phyloP scores from a whole-genome alignment of 768 basidiomycete genomes.

The Leccinum longicurvipes region DNA sequence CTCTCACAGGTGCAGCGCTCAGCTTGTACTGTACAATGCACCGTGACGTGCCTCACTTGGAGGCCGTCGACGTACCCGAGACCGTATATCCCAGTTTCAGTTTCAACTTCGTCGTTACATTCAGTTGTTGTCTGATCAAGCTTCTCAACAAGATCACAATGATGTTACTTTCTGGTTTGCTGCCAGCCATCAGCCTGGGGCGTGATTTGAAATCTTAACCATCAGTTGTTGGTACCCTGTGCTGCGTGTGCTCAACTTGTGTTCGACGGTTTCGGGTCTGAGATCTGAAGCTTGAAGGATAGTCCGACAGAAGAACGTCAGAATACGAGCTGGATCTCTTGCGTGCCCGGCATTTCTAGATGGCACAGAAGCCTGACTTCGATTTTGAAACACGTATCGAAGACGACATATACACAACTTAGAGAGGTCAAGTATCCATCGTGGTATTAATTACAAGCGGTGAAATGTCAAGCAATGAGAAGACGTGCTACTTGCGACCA shows the following conservation, averaged over 20 bases:
- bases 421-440: neutral
- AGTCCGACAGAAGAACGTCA: neutral
- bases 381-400: neutral
- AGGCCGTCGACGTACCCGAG: neutral
- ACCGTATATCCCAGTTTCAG: neutral
- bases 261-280: neutral
- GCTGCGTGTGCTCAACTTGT: neutral
- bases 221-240: neutral
- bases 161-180: neutral
- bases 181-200: neutral
- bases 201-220: neutral
- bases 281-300: neutral
- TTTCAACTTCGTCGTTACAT: neutral
- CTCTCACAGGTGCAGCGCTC: neutral
- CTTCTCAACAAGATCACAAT: too few relatives aligned
- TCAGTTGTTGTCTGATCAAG: neutral
- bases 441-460: neutral
- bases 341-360: neutral
- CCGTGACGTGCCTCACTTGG: neutral
- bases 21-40: neutral
- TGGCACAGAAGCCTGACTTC: neutral
- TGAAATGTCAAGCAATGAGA: neutral
- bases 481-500: constrained; percentile 19
- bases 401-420: neutral
- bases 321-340: neutral